Base-by-base conservation (phyloP, 768 basidiomycete genomes). In the Porpolomopsis calyptriformis region DNA sequence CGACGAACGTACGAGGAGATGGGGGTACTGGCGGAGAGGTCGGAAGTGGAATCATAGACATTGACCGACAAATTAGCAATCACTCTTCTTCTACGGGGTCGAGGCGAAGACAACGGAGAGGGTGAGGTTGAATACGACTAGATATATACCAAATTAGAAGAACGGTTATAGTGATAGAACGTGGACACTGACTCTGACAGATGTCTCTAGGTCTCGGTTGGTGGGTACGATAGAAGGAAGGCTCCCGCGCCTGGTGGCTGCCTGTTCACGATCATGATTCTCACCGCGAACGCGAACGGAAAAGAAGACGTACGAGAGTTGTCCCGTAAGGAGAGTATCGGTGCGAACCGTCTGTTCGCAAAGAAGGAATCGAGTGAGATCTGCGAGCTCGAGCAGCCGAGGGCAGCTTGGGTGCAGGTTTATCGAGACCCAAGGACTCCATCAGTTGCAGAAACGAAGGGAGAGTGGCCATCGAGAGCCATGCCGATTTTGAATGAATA, bases 401-500 rank as follows among this genome's bases (percentile, higher is more conserved):
- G 23, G 71, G 64, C 37, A 74, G 70, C 40, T 67, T 70, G 45
- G 76, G 63, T 37, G 49, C 56, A 51, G 42, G 59, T 53, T 73
- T 72, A 53, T 84, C 77, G 62, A 89, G 71, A 52, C 84, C 87
- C 54, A 90, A 70, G 49, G 87, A 77, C 51, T 77, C 77, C 85
- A 90, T 86, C 60, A 90, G 82, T 67, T 88, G 80, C 48, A 86
- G 79, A 61, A 90, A 90, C 47, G 87, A 88, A 57, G 87, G 87
- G 55, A 89, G 79, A 57, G 83, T 64, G 59, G 81, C 68, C 81
- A 82, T 85, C 43, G 56, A 55, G 57, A 53, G 49, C 48, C 49
- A 51, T 39, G 48, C 51, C 55, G 59, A 54, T 62, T 52, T 52
- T 43, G 40, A 40, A 51, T 43, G 39, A 35, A 39, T 18, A 20